phyloP scores from a whole-genome alignment of 331 rosid species.

The Quercus lobata region DNA sequence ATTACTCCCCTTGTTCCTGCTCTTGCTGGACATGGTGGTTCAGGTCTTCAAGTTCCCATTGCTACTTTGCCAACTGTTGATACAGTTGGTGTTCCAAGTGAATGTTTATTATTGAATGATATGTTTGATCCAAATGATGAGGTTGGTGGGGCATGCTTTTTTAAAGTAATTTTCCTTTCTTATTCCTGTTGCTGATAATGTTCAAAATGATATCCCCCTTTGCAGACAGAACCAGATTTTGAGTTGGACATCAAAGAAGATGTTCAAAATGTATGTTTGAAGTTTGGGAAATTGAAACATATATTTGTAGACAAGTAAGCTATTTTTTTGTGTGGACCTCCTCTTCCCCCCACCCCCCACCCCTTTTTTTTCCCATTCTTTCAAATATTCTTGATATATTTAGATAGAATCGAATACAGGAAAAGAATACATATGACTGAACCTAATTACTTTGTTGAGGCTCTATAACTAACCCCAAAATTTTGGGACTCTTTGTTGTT shows the following conservation, averaged over 20 bases:
- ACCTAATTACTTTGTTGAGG: background rate
- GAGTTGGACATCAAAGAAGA: constrained; percentile 92
- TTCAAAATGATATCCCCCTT: constrained; percentile 8
- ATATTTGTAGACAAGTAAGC: constrained; percentile 84
- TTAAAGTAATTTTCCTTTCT: background rate
- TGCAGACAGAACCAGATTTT: constrained; percentile 78
- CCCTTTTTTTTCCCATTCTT: too few species aligned
- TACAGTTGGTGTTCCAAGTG: constrained; percentile 79
- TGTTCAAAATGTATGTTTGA: constrained; percentile 82
- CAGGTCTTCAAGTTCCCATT: constrained; percentile 55
- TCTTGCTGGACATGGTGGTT: constrained; percentile 50
- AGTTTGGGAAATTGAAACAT: constrained; percentile 72
- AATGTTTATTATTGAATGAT: constrained; percentile 75
- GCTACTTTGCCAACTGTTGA: constrained; percentile 38
- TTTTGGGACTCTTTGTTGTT: background rate
- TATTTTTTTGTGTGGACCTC: background rate
- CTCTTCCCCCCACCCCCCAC: too few species aligned
- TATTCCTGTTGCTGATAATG: background rate
- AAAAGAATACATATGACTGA: too few species aligned
- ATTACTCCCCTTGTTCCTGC: constrained; percentile 47
- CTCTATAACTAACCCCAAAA: too few species aligned
- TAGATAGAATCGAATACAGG: too few species aligned
- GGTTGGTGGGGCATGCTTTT: constrained; percentile 38
- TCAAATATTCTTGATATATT: too few species aligned
- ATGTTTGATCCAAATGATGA: constrained; percentile 93